Percentiles rank a stretch among this genome's conserved stretches.
Conservation (phyloP, 2,329 filamentous ascomycete species). For the Knoxdaviesia capensis region DNA sequence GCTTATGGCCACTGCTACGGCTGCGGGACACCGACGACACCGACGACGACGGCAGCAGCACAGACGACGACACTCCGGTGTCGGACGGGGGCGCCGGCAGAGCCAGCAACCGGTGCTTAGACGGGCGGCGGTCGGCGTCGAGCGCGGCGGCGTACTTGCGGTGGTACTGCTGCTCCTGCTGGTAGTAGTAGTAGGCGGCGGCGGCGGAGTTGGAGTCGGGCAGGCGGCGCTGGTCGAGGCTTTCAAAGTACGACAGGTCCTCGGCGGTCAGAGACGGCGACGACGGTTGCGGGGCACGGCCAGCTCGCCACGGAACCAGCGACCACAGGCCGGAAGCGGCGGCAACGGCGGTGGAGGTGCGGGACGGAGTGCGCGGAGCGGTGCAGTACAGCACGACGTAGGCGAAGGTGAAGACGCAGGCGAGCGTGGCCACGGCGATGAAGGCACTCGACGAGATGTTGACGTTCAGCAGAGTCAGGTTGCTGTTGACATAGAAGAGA, state of each 20-base stretch:
- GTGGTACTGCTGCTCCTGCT: no score
- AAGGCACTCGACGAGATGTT: slow-evolving; percentile 37
- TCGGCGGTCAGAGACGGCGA: neutral
- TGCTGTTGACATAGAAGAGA: slow-evolving; percentile 38
- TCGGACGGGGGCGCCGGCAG: no score
- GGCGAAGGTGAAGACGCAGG: slow-evolving; percentile 28
- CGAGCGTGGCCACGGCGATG: slow-evolving; percentile 27
- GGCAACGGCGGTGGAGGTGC: slow-evolving; percentile 4
- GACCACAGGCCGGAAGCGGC: slow-evolving; percentile 3
- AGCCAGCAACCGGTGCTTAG: no score
- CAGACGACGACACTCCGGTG: neutral
- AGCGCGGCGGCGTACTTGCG: no score
- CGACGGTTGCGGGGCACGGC: neutral
- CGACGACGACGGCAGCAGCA: neutral
- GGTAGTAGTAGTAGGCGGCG: no score
- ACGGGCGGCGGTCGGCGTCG: no score
- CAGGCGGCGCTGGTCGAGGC: neutral
- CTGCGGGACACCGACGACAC: neutral
- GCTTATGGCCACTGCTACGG: neutral
- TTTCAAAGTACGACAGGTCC: neutral
- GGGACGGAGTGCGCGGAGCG: neutral
- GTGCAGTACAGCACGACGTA: slow-evolving; percentile 14
- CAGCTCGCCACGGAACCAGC: neutral
- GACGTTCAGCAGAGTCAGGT: slow-evolving; percentile 38
- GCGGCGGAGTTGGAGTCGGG: no score